Base-by-base conservation (phyloP, 192 early-diverging fungal species). In the Coemansia sp. region DNA sequence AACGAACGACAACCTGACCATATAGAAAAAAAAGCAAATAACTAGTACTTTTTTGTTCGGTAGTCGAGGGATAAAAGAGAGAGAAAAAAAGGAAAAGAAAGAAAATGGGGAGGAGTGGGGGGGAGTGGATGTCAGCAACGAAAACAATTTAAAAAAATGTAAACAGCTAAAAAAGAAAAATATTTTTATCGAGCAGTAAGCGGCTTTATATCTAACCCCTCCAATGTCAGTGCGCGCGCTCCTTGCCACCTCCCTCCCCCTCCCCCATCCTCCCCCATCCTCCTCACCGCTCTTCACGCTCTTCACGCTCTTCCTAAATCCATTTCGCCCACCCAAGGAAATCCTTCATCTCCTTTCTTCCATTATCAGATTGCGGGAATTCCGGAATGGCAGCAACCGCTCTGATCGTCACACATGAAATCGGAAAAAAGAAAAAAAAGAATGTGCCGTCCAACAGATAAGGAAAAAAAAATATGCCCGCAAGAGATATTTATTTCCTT, bases 1-100 rank as follows among this genome's bases (percentile, higher is more conserved):
- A 10, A 84, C 36, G 71, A 83, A 42, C 6, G 73, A 41, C 6
- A 70, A 60, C 62, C 68, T 68, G 38, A 69, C 20, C 70, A 82
- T 74, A 5, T 32, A 35, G 24, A 22, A 57, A 4, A 35, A 31
- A 41, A 4, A 41, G 22, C 10, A 10, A 43, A 15, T 61, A 29
- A 60, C n/a, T n/a, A n/a, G n/a, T n/a, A n/a, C n/a, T n/a, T n/a
- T n/a, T n/a, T n/a, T n/a, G n/a, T n/a, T n/a, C n/a, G n/a, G n/a
- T n/a, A n/a, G n/a, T n/a, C n/a, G n/a, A 45, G 9, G 24, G 24
- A 25, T 6, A 27, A 51, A 25, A 9, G 25, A 51, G 20, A 27
- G 25, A 22, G 6, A 19, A 8, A 37, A 36, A 35, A 36, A 29
- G 11, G n/a, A 36, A 19, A 36, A 37, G 2, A 36, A 57, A 27